Evolutionary conservation across 148 eudicot species (phyloP).

Genomic region (Silene latifolia): DNA sequence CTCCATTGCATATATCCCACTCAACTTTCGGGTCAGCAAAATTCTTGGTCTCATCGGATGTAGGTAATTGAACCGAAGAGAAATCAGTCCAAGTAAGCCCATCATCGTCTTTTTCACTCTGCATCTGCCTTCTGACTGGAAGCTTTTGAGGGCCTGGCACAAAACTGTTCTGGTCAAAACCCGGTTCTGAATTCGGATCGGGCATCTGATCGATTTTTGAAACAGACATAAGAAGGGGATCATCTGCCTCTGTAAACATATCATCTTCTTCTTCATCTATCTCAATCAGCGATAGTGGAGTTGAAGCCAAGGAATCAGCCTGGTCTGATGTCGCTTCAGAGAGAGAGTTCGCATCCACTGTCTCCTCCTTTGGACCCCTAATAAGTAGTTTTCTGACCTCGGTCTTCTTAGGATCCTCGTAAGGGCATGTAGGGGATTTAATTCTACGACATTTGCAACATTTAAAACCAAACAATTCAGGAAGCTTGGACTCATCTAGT

Average conservation of each 20-base stretch:
- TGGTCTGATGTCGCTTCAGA: constrained; percentile 42
- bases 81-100: constrained; percentile 24
- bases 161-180: constrained; percentile 34
- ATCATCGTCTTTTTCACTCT: constrained; percentile 41
- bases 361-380: constrained; percentile 42
- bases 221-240: constrained; percentile 38
- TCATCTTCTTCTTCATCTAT: constrained; percentile 44
- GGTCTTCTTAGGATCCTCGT: constrained; percentile 31
- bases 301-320: constrained; percentile 36
- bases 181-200: constrained; percentile 32
- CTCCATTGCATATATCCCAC: constrained; percentile 54
- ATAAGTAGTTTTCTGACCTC: constrained; percentile 36
- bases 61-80: constrained; percentile 34
- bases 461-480: constrained; percentile 59
- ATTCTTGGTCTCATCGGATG: constrained; percentile 27
- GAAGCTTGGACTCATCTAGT: constrained; percentile 62
- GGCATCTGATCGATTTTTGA: constrained; percentile 40
- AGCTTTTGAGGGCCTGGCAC: constrained; percentile 46
- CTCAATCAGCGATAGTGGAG: constrained; percentile 42
- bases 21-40: constrained; percentile 28
- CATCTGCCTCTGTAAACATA: constrained; percentile 32
- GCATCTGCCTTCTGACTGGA: constrained; percentile 65
- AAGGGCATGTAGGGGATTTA: constrained; percentile 66
- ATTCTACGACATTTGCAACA: constrained; percentile 88
- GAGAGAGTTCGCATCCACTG: constrained; percentile 26